A percentile compares a stretch with the other conserved stretches of the same genome.
phyloP scores from a whole-genome alignment of 2,329 filamentous ascomycete genomes.

The Diaporthe longicolla region DNA sequence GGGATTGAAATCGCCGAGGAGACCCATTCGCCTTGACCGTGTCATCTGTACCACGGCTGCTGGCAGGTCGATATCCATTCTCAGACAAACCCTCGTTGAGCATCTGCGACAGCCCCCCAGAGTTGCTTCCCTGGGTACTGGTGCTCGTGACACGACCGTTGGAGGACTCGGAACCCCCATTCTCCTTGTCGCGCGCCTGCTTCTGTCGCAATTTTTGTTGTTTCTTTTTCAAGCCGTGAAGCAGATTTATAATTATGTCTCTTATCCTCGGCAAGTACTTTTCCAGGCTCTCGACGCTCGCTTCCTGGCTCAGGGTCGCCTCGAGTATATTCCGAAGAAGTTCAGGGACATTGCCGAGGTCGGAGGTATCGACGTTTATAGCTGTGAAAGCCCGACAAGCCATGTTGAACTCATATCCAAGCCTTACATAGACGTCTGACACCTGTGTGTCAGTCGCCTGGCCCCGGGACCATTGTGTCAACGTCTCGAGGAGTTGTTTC shows the following conservation, averaged over 20 bases:
- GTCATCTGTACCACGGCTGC: constrained; percentile 52
- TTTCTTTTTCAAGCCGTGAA: constrained; percentile 97
- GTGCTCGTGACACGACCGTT: constrained; percentile 68
- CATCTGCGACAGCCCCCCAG: constrained; percentile 67
- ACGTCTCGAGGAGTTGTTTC: constrained; percentile 95
- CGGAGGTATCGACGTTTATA: constrained; percentile 95
- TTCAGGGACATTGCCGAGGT: constrained; percentile 96
- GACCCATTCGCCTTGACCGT: constrained; percentile 54
- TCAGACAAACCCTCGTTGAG: constrained; percentile 72
- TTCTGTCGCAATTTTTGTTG: constrained; percentile 86
- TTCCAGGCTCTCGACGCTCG: constrained; percentile 92
- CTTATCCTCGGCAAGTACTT: constrained; percentile 94
- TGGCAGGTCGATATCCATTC: constrained; percentile 61
- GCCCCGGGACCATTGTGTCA: constrained; percentile 97
- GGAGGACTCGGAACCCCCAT: constrained; percentile 40
- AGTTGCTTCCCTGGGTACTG: constrained; percentile 71
- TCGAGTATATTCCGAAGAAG: constrained; percentile 91
- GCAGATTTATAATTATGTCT: constrained; percentile 97
- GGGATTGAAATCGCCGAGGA: constrained; percentile 62
- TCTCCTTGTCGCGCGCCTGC: constrained; percentile 70
- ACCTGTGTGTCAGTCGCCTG: constrained; percentile 94
- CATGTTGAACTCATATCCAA: constrained; percentile 99
- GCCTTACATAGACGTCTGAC: constrained; percentile 96
- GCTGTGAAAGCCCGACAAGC: constrained; percentile 96
- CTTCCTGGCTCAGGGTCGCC: constrained; percentile 96